These are phyloP conservation scores for Metarhizium album DNA, from an alignment of 2,329 filamentous ascomycete genomes.

Conservation along the genomic window DNA sequence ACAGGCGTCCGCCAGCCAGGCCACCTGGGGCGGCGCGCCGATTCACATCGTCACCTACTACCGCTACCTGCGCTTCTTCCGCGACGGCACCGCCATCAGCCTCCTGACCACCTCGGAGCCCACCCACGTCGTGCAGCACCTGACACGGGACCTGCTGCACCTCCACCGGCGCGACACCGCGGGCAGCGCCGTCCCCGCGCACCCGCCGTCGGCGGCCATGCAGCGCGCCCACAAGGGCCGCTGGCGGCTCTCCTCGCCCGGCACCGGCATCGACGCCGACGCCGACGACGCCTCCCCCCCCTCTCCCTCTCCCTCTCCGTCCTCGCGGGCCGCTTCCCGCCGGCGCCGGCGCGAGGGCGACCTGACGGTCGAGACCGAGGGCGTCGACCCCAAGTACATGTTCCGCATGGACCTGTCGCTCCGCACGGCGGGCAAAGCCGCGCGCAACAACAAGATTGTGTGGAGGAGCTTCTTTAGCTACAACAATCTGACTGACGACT, in stretches of 20 bases:
- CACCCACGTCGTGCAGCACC: conserved; percentile 72
- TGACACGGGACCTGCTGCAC: conserved; percentile 61
- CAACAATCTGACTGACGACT: conserved; percentile 81
- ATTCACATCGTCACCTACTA: conserved; percentile 98
- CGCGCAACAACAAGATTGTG: conserved; percentile 72
- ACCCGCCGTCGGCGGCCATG: conserved; percentile 44
- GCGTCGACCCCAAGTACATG: conserved; percentile 65
- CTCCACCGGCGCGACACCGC: conserved; percentile 24
- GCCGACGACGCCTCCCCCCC: no score
- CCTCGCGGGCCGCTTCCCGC: no score
- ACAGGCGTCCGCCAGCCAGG: conserved; percentile 55
- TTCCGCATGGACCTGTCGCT: conserved; percentile 74
- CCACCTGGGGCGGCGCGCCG: conserved; percentile 63
- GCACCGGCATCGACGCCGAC: conserved; percentile 2
- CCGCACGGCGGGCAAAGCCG: conserved; percentile 48
- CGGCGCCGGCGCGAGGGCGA: conserved; percentile 47
- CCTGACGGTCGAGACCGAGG: conserved; percentile 77
- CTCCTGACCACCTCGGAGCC: conserved; percentile 76
- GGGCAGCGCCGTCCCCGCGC: conserved; percentile 15
- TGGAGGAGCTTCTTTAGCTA: conserved; percentile 93
- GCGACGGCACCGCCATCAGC: conserved; percentile 73
- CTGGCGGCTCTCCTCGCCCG: conserved; percentile 38
- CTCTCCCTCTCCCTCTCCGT: no score
- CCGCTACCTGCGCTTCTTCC: conserved; percentile 90
- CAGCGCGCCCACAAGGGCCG: conserved; percentile 52